Evolutionary conservation across 306 rosid species (phyloP).

Genomic region (Trichosanthes truncata): DNA sequence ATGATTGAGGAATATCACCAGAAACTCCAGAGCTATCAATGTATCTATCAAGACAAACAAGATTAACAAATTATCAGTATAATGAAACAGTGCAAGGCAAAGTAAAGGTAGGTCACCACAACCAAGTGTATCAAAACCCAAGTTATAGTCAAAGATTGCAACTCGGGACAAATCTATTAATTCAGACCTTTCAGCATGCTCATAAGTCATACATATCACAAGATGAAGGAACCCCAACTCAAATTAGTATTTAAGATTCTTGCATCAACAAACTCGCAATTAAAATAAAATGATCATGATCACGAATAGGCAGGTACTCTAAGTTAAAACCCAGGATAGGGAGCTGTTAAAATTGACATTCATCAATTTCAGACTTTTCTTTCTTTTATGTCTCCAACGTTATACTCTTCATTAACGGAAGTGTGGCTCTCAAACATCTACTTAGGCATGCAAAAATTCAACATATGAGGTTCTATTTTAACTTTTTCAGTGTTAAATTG

Average conservation of each 20-base stretch:
- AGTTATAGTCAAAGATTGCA: not conserved
- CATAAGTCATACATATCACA: not conserved
- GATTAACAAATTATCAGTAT: slow-evolving; percentile 1
- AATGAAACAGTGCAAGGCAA: not conserved
- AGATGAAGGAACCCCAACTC: not conserved
- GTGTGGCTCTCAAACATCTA: not conserved
- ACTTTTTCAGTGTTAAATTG: not conserved
- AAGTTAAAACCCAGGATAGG: not conserved
- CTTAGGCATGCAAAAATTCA: not conserved
- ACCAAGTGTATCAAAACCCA: not conserved
- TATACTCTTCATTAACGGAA: not conserved
- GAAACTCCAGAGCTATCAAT: slow-evolving; percentile 62
- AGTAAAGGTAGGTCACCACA: not conserved
- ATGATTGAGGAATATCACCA: slow-evolving; percentile 69
- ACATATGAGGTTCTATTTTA: not conserved
- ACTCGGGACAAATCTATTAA: not conserved
- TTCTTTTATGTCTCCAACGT: not conserved
- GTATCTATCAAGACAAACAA: slow-evolving; percentile 38
- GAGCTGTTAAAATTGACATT: not conserved
- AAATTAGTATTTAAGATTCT: not conserved
- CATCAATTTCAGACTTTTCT: not conserved
- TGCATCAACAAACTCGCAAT: not conserved
- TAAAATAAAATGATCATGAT: not conserved
- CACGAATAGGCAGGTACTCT: not conserved
- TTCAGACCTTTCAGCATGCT: not conserved